Conservation (phyloP, 345 rosid species). For the Hevea brasiliensis region DNA sequence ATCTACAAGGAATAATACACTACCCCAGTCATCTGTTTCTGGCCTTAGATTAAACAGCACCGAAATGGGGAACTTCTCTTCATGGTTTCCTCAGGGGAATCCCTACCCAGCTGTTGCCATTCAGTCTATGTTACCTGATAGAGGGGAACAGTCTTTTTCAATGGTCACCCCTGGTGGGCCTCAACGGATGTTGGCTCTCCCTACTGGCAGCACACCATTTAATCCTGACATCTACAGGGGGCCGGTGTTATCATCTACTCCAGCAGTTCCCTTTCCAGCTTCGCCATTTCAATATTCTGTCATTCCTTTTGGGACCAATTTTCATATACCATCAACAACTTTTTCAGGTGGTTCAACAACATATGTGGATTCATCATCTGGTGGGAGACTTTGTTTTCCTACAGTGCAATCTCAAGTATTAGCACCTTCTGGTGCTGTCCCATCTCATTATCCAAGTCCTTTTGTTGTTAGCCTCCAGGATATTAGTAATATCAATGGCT, state of each 20-base stretch:
- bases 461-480: conserved; percentile 62
- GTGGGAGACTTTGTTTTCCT: conserved; percentile 65
- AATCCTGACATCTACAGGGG: conserved; percentile 62
- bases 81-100: conserved; percentile 68
- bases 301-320: conserved; percentile 58
- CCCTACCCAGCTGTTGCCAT: conserved; percentile 54
- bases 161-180: conserved; percentile 54
- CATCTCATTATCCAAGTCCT: conserved; percentile 62
- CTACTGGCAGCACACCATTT: conserved; percentile 53
- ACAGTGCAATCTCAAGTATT: conserved; percentile 60
- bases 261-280: conserved; percentile 67
- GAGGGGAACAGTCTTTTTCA: conserved; percentile 67
- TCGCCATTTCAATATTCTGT: conserved; percentile 67
- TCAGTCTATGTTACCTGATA: conserved; percentile 59
- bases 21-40: conserved; percentile 53
- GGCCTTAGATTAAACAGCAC: conserved; percentile 48
- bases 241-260: conserved; percentile 72
- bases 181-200: conserved; percentile 62
- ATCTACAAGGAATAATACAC: conserved; percentile 40
- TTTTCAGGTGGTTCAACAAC: conserved; percentile 69
- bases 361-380: conserved; percentile 65
- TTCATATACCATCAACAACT: conserved; percentile 57
- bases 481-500: conserved; percentile 40
- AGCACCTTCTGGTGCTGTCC: conserved; percentile 53
- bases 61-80: conserved; percentile 54